Base-by-base conservation (phyloP, 2,329 filamentous ascomycete species). In the Daldinia sp. region DNA sequence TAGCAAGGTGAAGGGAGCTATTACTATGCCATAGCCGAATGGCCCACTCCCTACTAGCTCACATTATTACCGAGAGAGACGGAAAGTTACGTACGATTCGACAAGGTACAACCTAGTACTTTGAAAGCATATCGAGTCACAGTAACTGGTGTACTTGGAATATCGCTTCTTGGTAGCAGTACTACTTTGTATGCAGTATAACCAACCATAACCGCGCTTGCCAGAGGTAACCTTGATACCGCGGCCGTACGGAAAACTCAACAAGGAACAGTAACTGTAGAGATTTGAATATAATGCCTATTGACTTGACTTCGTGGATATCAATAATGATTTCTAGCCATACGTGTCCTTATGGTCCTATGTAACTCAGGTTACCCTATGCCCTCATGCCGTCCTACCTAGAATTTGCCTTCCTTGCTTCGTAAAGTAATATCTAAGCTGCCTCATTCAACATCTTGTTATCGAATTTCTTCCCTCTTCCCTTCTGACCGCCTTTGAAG, bases 401-500 rank as follows among this genome's bases (percentile, higher is more conserved):
- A 42, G 15, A 13, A 50, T 51, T 4, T 44, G 13, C 41, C 18
- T 57, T 51, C 33, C 7, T 20, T 42, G 6, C 18, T 18, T 13
- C 39, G n/a, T n/a, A 37, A 37, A 42, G 12, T 35, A 20, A n/a
- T 18, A 48, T 46, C 23, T 41, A 30, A 42, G 18, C n/a, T 50
- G 78, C 74, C 83, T 82, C 71, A 79, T 81, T 53, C 30, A 77
- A 46, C 73, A 74, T 74, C 57, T 75, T 77, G 54, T 77, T 78
- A 39, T 77, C 79, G 50, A 79, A 78, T 74, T 82, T 84, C 77
- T 86, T 87, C 67, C 84, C 84, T 78, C 88, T 91, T 67, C 85
- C 87, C 80, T 86, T 89, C 70, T 88, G 87, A 44, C 89, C 89
- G n/a, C 88, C 91, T 83, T 97, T 97, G 81, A 93, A 96, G 81